These are phyloP conservation scores for Phytophthora meadii DNA, from an alignment of 352 stramenopile species.

Conservation along the genomic window DNA sequence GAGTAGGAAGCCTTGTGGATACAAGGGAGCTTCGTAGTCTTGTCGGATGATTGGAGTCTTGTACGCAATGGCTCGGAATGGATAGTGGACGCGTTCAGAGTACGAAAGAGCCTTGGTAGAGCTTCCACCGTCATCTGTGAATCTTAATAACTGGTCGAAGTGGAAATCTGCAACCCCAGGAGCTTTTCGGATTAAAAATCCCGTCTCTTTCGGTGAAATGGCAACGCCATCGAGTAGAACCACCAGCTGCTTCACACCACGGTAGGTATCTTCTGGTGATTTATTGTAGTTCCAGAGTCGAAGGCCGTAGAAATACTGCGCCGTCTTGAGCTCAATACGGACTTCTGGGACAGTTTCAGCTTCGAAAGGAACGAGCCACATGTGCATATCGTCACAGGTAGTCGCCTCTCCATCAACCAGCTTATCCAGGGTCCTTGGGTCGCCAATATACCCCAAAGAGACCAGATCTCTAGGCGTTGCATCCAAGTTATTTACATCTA, in stretches of 20 bases:
- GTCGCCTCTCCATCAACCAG: slow-evolving; percentile 82
- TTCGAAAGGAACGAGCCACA: slow-evolving; percentile 89
- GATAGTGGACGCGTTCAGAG: slow-evolving; percentile 48
- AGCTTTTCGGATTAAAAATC: slow-evolving; percentile 84
- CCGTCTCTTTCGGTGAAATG: slow-evolving; percentile 59
- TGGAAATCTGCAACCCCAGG: slow-evolving; percentile 71
- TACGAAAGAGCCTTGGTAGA: slow-evolving; percentile 26
- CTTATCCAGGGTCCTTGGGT: slow-evolving; percentile 91
- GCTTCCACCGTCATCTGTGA: slow-evolving; percentile 11
- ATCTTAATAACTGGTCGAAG: slow-evolving; percentile 74
- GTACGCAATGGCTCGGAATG: slow-evolving; percentile 52
- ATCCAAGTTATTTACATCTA: slow-evolving; percentile 57
- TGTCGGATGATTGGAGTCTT: slow-evolving; percentile 81
- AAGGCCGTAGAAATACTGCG: slow-evolving; percentile 67
- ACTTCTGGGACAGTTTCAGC: slow-evolving; percentile 41
- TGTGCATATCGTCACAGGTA: slow-evolving; percentile 90
- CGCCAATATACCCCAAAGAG: slow-evolving; percentile 75
- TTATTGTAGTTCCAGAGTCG: slow-evolving; percentile 90
- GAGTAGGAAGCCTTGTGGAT: slow-evolving; percentile 85
- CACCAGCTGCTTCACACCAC: slow-evolving; percentile 70
- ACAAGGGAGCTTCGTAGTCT: slow-evolving; percentile 88
- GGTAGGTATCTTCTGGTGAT: slow-evolving; percentile 67
- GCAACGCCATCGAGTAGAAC: slow-evolving; percentile 55
- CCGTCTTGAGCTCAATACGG: slow-evolving; percentile 62
- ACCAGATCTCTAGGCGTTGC: slow-evolving; percentile 74